These are phyloP conservation scores for Plasmodiophora brassicae DNA, from an alignment of 208 protist genomes.

Conservation along the genomic window DNA sequence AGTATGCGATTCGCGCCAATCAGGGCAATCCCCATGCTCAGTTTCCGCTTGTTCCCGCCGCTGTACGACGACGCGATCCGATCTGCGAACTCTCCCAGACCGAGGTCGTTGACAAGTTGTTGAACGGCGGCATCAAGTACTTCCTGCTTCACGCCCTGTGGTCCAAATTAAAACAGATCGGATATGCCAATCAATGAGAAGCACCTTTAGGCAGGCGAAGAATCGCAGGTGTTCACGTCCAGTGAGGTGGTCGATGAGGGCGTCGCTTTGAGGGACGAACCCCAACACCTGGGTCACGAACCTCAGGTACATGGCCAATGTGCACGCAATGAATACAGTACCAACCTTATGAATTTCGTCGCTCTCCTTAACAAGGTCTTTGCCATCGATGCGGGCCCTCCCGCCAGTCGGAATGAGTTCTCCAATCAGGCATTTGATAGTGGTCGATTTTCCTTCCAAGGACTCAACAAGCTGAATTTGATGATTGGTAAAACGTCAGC, in stretches of 20 bases:
- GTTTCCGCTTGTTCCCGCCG: slow-evolving; percentile 26
- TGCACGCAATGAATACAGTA: neutral
- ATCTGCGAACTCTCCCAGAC: neutral
- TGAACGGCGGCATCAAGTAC: neutral
- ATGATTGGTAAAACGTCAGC: neutral
- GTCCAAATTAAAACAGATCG: neutral
- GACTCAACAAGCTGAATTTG: neutral
- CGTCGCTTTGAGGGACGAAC: neutral
- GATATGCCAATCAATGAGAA: neutral
- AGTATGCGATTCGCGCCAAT: neutral
- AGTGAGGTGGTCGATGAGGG: neutral
- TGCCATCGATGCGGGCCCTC: neutral
- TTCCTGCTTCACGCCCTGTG: neutral
- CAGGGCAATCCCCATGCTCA: neutral
- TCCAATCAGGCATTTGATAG: neutral
- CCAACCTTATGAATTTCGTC: neutral
- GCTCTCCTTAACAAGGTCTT: neutral
- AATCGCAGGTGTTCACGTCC: neutral
- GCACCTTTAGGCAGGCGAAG: neutral
- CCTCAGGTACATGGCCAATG: too few relatives aligned
- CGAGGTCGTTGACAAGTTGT: neutral
- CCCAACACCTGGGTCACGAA: neutral
- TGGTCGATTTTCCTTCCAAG: neutral
- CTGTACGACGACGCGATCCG: neutral
- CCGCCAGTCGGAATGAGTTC: neutral